Percentiles rank a stretch among this genome's conserved stretches.
phyloP scores from a whole-genome alignment of 306 rosid species.

The Abrus precatorius region DNA sequence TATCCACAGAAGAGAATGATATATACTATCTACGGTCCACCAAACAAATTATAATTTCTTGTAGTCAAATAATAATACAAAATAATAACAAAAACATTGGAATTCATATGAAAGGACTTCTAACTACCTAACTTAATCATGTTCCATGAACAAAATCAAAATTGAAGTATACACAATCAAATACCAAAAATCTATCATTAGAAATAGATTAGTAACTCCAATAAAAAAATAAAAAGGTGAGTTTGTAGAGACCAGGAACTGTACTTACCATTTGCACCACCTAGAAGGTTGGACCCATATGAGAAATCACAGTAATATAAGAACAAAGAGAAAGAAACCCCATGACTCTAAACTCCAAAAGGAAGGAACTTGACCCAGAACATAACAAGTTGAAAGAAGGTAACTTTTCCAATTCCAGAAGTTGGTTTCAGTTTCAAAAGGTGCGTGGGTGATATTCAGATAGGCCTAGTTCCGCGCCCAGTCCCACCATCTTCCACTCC shows the following conservation, averaged over 20 bases:
- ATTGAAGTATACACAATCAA: constrained; percentile 37
- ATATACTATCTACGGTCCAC: neutral
- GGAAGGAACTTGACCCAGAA: constrained; percentile 53
- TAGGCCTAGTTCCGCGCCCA: constrained; percentile 59
- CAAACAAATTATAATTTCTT: constrained; percentile 12
- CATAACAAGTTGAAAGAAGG: constrained; percentile 44
- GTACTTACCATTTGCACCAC: constrained; percentile 58
- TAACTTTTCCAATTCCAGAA: neutral
- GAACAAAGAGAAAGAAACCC: constrained; percentile 40
- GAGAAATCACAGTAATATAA: constrained; percentile 40
- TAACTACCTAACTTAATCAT: neutral
- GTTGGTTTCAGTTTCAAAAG: constrained; percentile 37
- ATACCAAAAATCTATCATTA: constrained; percentile 33
- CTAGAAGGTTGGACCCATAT: constrained; percentile 43
- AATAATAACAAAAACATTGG: neutral
- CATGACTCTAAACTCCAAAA: constrained; percentile 49
- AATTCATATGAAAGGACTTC: constrained; percentile 34
- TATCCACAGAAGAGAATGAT: neutral
- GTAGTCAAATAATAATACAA: constrained; percentile 22
- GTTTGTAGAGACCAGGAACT: constrained; percentile 5
- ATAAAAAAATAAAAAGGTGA: neutral
- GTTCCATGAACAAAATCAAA: constrained; percentile 34
- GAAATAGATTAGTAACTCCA: constrained; percentile 31
- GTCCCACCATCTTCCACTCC: constrained; percentile 53
- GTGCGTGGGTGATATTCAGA: constrained; percentile 60